Conservation (phyloP, 2,329 filamentous ascomycete genomes). For the Didymella lethalis region DNA sequence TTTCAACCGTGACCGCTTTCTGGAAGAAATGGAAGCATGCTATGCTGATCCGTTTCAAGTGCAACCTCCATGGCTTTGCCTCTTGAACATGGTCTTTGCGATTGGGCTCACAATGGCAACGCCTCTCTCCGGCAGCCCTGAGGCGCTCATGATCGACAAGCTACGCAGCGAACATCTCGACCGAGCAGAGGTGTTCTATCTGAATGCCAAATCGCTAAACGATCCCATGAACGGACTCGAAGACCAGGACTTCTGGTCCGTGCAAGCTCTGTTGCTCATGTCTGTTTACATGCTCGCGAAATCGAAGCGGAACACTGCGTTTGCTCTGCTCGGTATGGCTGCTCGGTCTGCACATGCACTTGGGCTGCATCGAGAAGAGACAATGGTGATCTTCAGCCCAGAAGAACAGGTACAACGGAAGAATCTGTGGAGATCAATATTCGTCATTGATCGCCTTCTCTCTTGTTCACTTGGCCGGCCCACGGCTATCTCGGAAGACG, state of each 20-base stretch:
- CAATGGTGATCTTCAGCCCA: constrained; percentile 61
- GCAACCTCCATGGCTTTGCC: constrained; percentile 63
- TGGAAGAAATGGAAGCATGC: constrained; percentile 60
- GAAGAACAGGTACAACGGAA: constrained; percentile 60
- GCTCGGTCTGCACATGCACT: constrained; percentile 69
- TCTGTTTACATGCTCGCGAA: constrained; percentile 69
- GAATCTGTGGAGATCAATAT: constrained; percentile 71
- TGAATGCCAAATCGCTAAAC: constrained; percentile 63
- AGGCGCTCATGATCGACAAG: constrained; percentile 61
- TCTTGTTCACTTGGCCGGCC: constrained; percentile 70
- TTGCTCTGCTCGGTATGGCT: constrained; percentile 68
- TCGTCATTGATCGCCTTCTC: constrained; percentile 70
- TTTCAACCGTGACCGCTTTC: constrained; percentile 62
- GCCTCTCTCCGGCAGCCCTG: constrained; percentile 58
- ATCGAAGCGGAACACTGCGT: constrained; percentile 69
- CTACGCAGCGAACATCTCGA: constrained; percentile 59
- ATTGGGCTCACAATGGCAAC: constrained; percentile 68
- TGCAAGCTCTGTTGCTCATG: constrained; percentile 70
- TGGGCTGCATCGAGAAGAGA: constrained; percentile 69
- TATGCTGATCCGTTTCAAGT: constrained; percentile 63
- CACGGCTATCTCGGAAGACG: constrained; percentile 67
- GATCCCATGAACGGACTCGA: constrained; percentile 63
- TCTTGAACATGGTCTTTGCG: constrained; percentile 69
- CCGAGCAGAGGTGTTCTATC: constrained; percentile 69
- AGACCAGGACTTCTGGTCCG: constrained; percentile 69